Percentiles rank a stretch among this genome's conserved stretches.
Conservation (phyloP, 495 filamentous ascomycete genomes). For the Penicillium silybi region DNA sequence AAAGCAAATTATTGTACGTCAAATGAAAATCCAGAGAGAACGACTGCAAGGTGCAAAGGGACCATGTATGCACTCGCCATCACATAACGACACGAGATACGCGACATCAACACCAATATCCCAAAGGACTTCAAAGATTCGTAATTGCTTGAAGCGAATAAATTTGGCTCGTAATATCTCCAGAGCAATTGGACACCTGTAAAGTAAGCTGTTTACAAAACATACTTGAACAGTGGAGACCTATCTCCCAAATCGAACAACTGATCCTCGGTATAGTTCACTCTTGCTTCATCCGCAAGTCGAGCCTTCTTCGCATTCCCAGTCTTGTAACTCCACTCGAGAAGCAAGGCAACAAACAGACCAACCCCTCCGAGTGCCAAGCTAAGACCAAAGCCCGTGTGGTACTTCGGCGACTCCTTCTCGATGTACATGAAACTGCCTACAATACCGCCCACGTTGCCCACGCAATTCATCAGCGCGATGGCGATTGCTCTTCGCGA, state of each 20-base stretch:
- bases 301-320: too few relatives aligned
- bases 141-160: too few relatives aligned
- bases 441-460: slow-evolving; percentile 33
- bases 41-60: too few relatives aligned
- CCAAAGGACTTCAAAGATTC: too few relatives aligned
- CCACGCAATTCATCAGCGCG: slow-evolving; percentile 34
- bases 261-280: slow-evolving; percentile 31
- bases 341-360: slow-evolving; percentile 17
- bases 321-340: slow-evolving; percentile 18
- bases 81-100: too few relatives aligned
- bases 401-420: slow-evolving; percentile 25
- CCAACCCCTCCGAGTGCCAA: slow-evolving; percentile 21
- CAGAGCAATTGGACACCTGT: too few relatives aligned
- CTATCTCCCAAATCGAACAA: slow-evolving; percentile 42
- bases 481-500: slow-evolving; percentile 33
- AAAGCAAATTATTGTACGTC: too few relatives aligned
- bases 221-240: slow-evolving; percentile 38
- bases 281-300: not conserved
- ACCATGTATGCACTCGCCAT: too few relatives aligned
- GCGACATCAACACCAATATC: too few relatives aligned
- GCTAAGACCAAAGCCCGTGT: slow-evolving; percentile 30
- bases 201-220: not conserved
- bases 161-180: too few relatives aligned
- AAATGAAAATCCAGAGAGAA: too few relatives aligned
- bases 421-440: slow-evolving; percentile 36